Evolutionary conservation across 495 filamentous ascomycete species (phyloP).

Genomic region (Bacidia gigantensis): DNA sequence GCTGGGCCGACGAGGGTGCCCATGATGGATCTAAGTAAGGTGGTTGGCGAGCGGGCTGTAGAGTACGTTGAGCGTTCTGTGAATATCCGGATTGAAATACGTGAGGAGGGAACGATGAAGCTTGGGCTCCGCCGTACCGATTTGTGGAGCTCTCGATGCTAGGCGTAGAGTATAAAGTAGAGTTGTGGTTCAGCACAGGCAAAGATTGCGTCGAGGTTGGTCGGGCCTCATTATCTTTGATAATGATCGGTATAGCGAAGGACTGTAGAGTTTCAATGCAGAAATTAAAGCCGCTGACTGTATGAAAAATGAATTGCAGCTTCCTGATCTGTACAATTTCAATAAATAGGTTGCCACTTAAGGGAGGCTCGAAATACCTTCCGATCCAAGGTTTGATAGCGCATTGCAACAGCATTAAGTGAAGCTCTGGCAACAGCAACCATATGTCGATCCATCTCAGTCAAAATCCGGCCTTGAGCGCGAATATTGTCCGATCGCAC

Average conservation of each 20-base stretch:
- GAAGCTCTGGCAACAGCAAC: constrained; percentile 10
- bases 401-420: constrained; percentile 9
- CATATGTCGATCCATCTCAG: constrained; percentile 8
- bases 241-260: constrained; percentile 13
- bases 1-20: not conserved
- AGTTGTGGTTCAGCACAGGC: not conserved
- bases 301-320: constrained; percentile 16
- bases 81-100: too few relatives aligned
- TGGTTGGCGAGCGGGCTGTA: not conserved
- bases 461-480: constrained; percentile 5
- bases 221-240: constrained; percentile 1
- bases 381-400: constrained; percentile 13
- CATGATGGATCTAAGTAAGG: not conserved
- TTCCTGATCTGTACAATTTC: constrained; percentile 11
- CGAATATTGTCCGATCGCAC: constrained; percentile 7
- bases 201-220: not conserved
- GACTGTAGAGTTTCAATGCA: constrained; percentile 6
- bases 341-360: not conserved
- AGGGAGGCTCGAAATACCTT: constrained; percentile 5
- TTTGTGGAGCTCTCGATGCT: too few relatives aligned
- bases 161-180: not conserved
- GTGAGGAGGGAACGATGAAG: too few relatives aligned
- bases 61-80: too few relatives aligned
- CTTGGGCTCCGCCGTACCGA: too few relatives aligned
- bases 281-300: constrained; percentile 6